Evolutionary conservation across 2,329 filamentous ascomycete species (phyloP), one percentile per base, ranked within the genome.

Genomic region (Colletotrichum sp.): DNA sequence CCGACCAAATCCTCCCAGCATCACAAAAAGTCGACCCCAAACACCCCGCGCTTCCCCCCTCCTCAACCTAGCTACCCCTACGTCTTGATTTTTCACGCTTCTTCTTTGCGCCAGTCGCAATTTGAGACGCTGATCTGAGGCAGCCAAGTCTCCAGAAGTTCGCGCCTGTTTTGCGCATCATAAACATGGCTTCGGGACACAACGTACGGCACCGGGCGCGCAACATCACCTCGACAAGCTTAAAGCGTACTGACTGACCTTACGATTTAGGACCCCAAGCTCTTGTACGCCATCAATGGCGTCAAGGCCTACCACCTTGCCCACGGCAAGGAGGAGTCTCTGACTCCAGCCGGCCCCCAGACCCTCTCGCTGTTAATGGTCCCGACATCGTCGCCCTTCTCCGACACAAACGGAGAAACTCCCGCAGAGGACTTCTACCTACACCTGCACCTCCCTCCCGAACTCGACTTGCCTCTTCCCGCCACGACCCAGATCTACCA

Each of bases 401-500:
- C 90, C 64, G 90, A 92, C 74, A 82, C 85, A 12, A 80, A 83
- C 64, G 89, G 91, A 82, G 94, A 98, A 75, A 88, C 90, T 71
- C 89, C 90, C 6, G 94, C 96, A 82, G 95, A 98, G 83, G 97
- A 99, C 88, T 99, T 98, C 87, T 99, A 99, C 84, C 92, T 99
- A 7, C 96, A 99, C 84, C 92, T 99, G 28, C 96, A 98, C 81
- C 92, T 99, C 12, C 96, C 96, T 16, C 96, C 96, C 24, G 96
- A 98, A 88, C 92, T 99, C 80, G 96, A 99, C 81, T 91, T 99
- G 8, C 95, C 97, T 8, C 90, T 99, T 16, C 97, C 97, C 15
- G 96, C 96, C 22, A 99, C 96, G 0, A 99, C 97, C 0, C 96
- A 99, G 84, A 97, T 99, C 83, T 99, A 98, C 86, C 96, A 98